Base-by-base conservation (phyloP, 257 asterid species). In the Marsdenia floribunda region DNA sequence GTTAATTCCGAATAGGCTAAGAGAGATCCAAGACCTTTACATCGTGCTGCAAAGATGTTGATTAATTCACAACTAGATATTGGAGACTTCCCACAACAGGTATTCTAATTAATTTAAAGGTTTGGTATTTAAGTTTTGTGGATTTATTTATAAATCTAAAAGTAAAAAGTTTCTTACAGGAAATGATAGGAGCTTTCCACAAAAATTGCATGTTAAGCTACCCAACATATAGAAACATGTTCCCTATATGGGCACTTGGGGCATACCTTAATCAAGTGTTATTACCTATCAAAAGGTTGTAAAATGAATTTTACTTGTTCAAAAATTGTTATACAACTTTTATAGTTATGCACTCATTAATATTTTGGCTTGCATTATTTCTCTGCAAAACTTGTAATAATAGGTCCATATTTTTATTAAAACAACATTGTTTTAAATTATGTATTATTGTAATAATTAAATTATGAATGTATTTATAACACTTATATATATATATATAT, bases 21-120 rank as follows among this genome's bases (percentile, higher is more conserved):
- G n/a, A n/a, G n/a, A n/a, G n/a, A n/a, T n/a, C n/a, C n/a, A n/a
- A n/a, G n/a, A n/a, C n/a, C n/a, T n/a, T n/a, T n/a, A n/a, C n/a
- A n/a, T n/a, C n/a, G n/a, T n/a, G n/a, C n/a, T n/a, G n/a, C n/a
- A n/a, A n/a, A n/a, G n/a, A n/a, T n/a, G n/a, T n/a, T n/a, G n/a
- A 54, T 90, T 63, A 86, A 88, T 76, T 86, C 92, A 24, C 94
- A 91, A 77, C 86, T 87, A 91, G 83, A 74, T 63, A 87, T 80
- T 50, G 96, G 96, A 40, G 97, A 91, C 80, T 90, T 88, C 61
- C 96, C 92, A 15, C 96, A 91, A 73, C 94, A 91, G 92, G 97
- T 91, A 82, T 58, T 9, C 7, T 47, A 13, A 7, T 40, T 40
- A 40, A 40, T 9, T 47, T 47, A 12, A 47, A 47, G 16, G 46